Base-by-base conservation (phyloP, 192 early-diverging fungal species). In the Backusella parvicylindrica region DNA sequence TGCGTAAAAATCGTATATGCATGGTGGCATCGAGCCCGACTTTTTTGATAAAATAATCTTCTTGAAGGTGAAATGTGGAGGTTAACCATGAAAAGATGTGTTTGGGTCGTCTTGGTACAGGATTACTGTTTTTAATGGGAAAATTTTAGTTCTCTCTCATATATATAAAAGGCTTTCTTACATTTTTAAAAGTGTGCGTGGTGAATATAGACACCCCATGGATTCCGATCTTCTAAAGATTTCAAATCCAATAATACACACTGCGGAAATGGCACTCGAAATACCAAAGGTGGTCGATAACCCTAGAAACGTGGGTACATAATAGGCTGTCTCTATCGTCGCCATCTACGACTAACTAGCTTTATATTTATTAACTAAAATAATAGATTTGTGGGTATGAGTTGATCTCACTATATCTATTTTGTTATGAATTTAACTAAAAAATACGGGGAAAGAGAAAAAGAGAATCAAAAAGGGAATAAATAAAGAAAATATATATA, bases 21-120 rank as follows among this genome's bases (percentile, higher is more conserved):
- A 91, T 88, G 32, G 85, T 84, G 0, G 89, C 87, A 40, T 91
- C 89, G 6, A 91, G 74, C 1, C 89, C 89, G 13, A 87, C 86
- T 67, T 86, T 81, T 37, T 73, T 76, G 30, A 88, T 74, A 75
- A 83, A 88, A 49, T 87, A 89, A 9, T 83, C 71, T 75, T 90
- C 89, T 16, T 81, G 64, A 16, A 88, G 69, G 26, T 63, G 68
- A 26, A 86, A 78, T 2, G 86, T 81, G 0, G 79, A 77, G 11
- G 60, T 78, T 21, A 90, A 73, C 86, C 88, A 90, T 1, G 83
- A 77, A 31, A 88, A 83, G 32, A 85, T 77, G 38, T 79, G 78
- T 35, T 76, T 68, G 4, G 88, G 82, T 71, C 87, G 78, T 50
- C 78, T 82, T 31, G 84, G 83, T 23, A 87, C 80, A 6, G 86